A percentile compares a stretch with the other conserved stretches of the same genome.
Conservation (phyloP, 225 moss, liverwort and hornwort species). For the Physcomitrium patens region DNA sequence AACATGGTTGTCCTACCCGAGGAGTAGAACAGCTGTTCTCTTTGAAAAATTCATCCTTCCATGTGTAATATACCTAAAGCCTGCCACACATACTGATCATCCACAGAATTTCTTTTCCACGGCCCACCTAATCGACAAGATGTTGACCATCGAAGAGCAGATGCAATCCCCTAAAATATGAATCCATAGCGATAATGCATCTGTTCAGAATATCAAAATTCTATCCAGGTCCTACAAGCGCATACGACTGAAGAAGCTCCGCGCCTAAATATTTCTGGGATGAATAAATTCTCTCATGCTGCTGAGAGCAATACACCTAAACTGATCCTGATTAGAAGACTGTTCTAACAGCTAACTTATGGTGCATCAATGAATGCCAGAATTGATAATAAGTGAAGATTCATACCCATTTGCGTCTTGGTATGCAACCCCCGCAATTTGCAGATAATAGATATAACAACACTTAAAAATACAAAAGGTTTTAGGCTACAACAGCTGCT, state of each 20-base stretch:
- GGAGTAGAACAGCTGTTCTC: not conserved
- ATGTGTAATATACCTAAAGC: constrained; percentile 19
- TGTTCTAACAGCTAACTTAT: not conserved
- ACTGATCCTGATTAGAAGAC: constrained; percentile 14
- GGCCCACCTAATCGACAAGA: constrained; percentile 22
- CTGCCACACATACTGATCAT: constrained; percentile 13
- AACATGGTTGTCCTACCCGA: not conserved
- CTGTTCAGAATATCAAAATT: constrained; percentile 16
- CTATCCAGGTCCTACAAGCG: not conserved
- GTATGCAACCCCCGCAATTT: constrained; percentile 28
- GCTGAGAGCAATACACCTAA: not conserved
- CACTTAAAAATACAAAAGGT: constrained; percentile 30
- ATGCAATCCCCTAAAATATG: constrained; percentile 18
- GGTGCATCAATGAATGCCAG: constrained; percentile 8
- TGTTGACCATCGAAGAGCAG: too few relatives aligned
- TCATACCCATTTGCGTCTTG: constrained; percentile 33
- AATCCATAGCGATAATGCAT: constrained; percentile 21
- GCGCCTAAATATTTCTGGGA: not conserved
- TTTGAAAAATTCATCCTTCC: constrained; percentile 25
- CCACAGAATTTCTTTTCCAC: constrained; percentile 32
- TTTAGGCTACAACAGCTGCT: constrained; percentile 43
- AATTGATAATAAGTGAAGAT: constrained; percentile 21
- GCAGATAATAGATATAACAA: constrained; percentile 35
- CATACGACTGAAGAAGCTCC: not conserved
- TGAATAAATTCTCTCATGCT: not conserved